Base-by-base conservation (phyloP, 1,284 basidiomycete genomes). In the Xerocomus minutiporus region DNA sequence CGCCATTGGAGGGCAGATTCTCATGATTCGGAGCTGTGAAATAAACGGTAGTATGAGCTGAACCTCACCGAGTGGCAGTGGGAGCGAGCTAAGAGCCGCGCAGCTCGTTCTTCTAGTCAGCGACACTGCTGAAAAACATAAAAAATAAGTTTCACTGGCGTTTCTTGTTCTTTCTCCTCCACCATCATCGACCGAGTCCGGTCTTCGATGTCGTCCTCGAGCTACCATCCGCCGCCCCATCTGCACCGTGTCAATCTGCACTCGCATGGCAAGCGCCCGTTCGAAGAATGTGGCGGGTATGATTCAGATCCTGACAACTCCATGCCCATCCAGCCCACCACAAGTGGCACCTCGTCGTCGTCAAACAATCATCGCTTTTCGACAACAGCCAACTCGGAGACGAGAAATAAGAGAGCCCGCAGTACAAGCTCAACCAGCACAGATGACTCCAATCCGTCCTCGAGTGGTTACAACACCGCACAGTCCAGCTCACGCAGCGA, bases 401-500 rank as follows among this genome's bases (percentile, higher is more conserved):
- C 60, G 1, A 65, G 66, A 31, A 64, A 68, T 8, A 70, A 67
- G 57, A 50, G 66, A 32, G 67, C 66, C 4, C 57, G 66, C 9
- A 67, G 66, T 15, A 71, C 67, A 5, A 70, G 67, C 12, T 70
- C 67, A 1, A 55, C 68, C 40, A 58, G 55, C 23, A 67, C 65
- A 5, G 62, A 66, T 43, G 55, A 48, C 51, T 64, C 61, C 23
- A 57, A 57, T 29, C 54, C 57, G 8, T 69, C 65, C 25, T 69
- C 67, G 5, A 68, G 59, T 46, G 67, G 65, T 6, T 67, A 67
- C 66, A 65, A 54, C 50, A 71, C 66, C 48, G 66, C 66, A 28
- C 69, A 60, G 49, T 71, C 65, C 47, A 67, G 68, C 56, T 68
- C 65, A 11, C 59, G 20, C 36, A 70, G 64, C 61, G 62, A 68